Conservation (phyloP, 83 land plant genomes). For the Picea mariana region DNA sequence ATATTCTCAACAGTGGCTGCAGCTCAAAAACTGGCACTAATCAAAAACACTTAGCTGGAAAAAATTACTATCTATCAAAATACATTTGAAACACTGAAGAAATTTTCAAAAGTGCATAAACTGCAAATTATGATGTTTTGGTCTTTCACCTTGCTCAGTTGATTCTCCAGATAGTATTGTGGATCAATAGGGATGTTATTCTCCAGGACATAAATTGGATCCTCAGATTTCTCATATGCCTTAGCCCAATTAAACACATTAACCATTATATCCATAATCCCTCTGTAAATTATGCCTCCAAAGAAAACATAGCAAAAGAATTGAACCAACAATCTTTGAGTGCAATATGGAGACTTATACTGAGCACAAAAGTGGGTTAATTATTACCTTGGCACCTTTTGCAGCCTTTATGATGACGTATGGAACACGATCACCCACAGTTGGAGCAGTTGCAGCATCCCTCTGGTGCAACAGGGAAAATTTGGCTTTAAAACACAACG, state of each 20-base stretch:
- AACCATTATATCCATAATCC: conserved; percentile 2
- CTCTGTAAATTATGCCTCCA: conserved; percentile 1
- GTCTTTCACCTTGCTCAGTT: conserved; percentile 82
- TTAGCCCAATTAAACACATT: conserved; percentile 22
- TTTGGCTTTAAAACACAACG: background rate
- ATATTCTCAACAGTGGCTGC: conserved; percentile 91
- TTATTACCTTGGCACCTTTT: conserved; percentile 93
- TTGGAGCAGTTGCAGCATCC: conserved; percentile 99
- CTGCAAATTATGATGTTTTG: background rate
- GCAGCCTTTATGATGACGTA: conserved; percentile 97
- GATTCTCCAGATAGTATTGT: conserved; percentile 95
- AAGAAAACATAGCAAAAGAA: background rate
- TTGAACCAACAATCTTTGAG: background rate
- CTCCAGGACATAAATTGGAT: conserved; percentile 97
- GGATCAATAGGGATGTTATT: conserved; percentile 98
- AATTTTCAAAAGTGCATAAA: background rate
- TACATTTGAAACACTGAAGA: background rate
- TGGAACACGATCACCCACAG: conserved; percentile 99
- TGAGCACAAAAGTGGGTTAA: background rate
- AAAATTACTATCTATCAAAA: background rate
- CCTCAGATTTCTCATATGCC: conserved; percentile 99
- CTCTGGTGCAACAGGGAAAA: conserved; percentile 46
- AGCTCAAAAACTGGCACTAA: conserved; percentile 7
- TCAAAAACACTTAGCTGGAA: background rate
- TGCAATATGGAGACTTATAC: background rate